These are phyloP conservation scores for Rutstroemia sp. DNA, from an alignment of 2,329 filamentous ascomycete genomes.

Conservation along the genomic window DNA sequence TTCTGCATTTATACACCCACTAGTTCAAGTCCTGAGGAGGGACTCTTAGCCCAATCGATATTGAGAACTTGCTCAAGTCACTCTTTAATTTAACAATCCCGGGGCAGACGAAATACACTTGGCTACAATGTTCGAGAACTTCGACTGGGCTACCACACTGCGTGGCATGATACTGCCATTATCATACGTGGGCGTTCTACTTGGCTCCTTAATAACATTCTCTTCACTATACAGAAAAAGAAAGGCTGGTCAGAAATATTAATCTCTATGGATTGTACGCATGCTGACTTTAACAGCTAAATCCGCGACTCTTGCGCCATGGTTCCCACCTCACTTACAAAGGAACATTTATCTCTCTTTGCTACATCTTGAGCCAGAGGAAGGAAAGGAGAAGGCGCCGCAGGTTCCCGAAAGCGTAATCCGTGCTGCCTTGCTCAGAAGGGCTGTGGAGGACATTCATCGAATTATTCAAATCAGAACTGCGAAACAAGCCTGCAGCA, in stretches of 20 bases:
- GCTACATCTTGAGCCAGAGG: constrained; percentile 64
- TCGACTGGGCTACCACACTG: constrained; percentile 60
- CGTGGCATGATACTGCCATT: constrained; percentile 73
- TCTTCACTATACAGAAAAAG: constrained; percentile 88
- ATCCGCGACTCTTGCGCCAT: constrained; percentile 80
- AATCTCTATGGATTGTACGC: neutral
- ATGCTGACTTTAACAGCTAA: constrained; percentile 43
- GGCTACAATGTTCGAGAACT: constrained; percentile 24
- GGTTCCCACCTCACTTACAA: constrained; percentile 87
- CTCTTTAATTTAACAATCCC: no score
- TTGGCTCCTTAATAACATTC: constrained; percentile 85
- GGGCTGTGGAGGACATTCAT: constrained; percentile 88
- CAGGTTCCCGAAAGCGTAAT: constrained; percentile 76
- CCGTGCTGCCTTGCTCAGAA: constrained; percentile 78
- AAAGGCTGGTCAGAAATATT: constrained; percentile 62
- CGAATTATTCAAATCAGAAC: constrained; percentile 83
- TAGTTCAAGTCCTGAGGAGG: no score
- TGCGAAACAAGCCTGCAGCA: constrained; percentile 80
- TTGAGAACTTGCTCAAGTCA: no score
- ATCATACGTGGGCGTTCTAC: constrained; percentile 80
- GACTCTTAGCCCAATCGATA: no score
- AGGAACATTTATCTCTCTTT: constrained; percentile 93
- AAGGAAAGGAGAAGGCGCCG: constrained; percentile 57
- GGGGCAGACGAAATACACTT: neutral
- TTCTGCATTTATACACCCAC: no score